phyloP scores from a whole-genome alignment of 768 basidiomycete genomes.

The Tephrocybe rancida region DNA sequence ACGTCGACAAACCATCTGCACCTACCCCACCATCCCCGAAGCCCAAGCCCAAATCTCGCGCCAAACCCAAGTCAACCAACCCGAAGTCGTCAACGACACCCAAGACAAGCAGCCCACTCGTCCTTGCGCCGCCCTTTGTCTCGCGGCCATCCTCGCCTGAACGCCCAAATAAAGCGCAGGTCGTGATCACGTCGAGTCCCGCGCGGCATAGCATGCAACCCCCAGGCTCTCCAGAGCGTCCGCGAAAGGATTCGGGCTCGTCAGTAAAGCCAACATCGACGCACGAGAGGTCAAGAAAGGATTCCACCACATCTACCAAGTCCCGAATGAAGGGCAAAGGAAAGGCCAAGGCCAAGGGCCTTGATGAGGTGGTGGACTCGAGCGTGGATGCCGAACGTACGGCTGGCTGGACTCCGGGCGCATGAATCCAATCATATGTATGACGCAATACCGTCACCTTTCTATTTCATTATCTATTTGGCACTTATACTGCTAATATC shows the following conservation, averaged over 20 bases:
- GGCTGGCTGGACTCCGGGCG: background rate
- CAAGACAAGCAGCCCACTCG: slow-evolving; percentile 25
- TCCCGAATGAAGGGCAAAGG: slow-evolving; percentile 7
- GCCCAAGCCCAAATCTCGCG: slow-evolving; percentile 18
- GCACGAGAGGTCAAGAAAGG: slow-evolving; percentile 3
- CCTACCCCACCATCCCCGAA: slow-evolving; percentile 18
- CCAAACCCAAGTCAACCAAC: slow-evolving; percentile 17
- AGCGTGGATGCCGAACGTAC: slow-evolving; percentile 34
- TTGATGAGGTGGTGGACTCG: slow-evolving; percentile 34
- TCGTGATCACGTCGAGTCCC: slow-evolving; percentile 10
- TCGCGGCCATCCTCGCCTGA: slow-evolving; percentile 11
- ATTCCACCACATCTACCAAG: slow-evolving; percentile 10
- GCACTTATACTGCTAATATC: background rate
- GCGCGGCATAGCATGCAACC: background rate
- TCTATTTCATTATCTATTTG: background rate
- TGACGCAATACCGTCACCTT: background rate
- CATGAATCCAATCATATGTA: background rate
- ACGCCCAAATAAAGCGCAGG: slow-evolving; percentile 5
- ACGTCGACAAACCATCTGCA: slow-evolving; percentile 11
- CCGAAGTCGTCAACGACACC: slow-evolving; percentile 5
- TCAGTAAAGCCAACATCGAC: slow-evolving; percentile 11
- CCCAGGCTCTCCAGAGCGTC: slow-evolving; percentile 4
- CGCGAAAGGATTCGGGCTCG: slow-evolving; percentile 3
- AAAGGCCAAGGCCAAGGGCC: slow-evolving; percentile 13
- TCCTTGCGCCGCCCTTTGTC: slow-evolving; percentile 17